phyloP scores from a whole-genome alignment of 208 protist species.

The Wallacemonas sp. region DNA sequence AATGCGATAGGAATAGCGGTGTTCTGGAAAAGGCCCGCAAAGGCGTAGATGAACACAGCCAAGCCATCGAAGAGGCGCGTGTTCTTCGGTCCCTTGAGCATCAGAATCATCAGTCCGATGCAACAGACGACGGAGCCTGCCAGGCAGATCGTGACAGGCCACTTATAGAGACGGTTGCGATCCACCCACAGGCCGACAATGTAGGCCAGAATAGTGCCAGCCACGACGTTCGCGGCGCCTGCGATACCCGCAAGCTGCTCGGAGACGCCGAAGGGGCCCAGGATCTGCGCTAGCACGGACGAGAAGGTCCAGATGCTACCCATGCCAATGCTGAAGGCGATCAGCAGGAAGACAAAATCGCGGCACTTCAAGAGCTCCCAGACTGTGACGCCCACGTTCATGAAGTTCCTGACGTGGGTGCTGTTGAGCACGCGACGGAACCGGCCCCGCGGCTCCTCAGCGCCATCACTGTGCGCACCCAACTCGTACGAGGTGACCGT shows the following conservation, averaged over 20 bases:
- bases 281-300: conserved; percentile 64
- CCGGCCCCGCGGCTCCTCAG: background rate
- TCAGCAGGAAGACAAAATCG: conserved; percentile 64
- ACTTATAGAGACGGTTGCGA: conserved; percentile 47
- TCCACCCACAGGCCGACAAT: conserved; percentile 60
- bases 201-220: conserved; percentile 52
- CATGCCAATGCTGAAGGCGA: conserved; percentile 64
- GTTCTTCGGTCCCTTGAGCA: conserved; percentile 43
- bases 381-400: conserved; percentile 46
- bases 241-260: conserved; percentile 48
- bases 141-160: conserved; percentile 45
- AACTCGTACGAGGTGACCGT: conserved; percentile 12
- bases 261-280: conserved; percentile 61
- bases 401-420: conserved; percentile 29
- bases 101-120: conserved; percentile 46
- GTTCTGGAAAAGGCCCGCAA: conserved; percentile 70
- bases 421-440: conserved; percentile 7
- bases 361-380: conserved; percentile 25
- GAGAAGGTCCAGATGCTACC: conserved; percentile 71
- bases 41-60: conserved; percentile 48
- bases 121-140: conserved; percentile 43
- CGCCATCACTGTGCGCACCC: background rate
- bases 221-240: conserved; percentile 50
- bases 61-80: conserved; percentile 36
- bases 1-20: conserved; percentile 72